Evolutionary conservation across 371 early-diverging fungal genomes (phyloP), one percentile per base, ranked within the genome.

Genomic region (Phascolomyces articulosus): DNA sequence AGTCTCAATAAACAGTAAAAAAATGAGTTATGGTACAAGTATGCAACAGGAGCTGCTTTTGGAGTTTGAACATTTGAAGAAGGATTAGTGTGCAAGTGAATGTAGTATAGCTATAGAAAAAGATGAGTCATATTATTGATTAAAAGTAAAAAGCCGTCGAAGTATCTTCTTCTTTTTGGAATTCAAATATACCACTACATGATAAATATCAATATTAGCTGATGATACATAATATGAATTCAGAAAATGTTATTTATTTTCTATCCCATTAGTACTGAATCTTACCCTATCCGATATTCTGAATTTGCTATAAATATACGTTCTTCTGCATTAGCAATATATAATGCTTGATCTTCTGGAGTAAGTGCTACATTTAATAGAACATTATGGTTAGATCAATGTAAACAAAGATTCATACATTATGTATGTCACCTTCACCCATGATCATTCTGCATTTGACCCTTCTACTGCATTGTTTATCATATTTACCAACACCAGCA

Each of bases 271-370:
- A 9, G 38, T 9, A 9, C 6, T 38, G 9, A 38, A 38, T 34
- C 63, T 68, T 64, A 72, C 64, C 65, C 62, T 20, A 67, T 38
- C n/a, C 75, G 68, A 63, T n/a, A 60, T 44, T 54, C 75, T 4
- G 85, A 69, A 23, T 87, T 87, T 0, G 88, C 89, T 54, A 89
- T 75, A 63, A 72, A 90, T 41, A 92, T 27, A 20, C 68, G 58
- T 6, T 80, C 83, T 21, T 77, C 74, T 1, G 86, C 70, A 26
- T 85, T 86, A 0, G 89, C 91, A 55, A 90, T 76, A 66, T 72
- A 90, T 27, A 92, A 64, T 0, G 75, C 66, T 24, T 87, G 83
- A 44, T 78, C 87, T n/a, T 84, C 86, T 0, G 86, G 85, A 0
- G 83, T 82, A 27, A 84, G 59, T 9, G 68, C 79, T 71, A 41